Base-by-base conservation (phyloP, 2,329 filamentous ascomycete species). In the Alternaria alternata region DNA sequence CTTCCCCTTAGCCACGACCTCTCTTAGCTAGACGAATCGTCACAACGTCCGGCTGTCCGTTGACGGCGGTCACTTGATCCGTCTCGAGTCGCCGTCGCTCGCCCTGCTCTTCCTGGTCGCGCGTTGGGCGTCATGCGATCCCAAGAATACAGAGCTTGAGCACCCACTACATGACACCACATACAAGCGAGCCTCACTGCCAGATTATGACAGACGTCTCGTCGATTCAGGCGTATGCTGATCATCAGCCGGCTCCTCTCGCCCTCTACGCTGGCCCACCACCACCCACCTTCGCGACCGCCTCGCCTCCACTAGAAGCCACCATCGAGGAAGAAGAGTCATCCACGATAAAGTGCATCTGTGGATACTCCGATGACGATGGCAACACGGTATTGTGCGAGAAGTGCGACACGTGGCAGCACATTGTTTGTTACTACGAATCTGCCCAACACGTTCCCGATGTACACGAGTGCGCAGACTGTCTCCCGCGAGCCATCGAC, bases 291-390 rank as follows among this genome's bases (percentile, higher is more conserved):
- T 74, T 73, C 63, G 63, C 75, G 51, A 78, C 77, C 67, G 75
- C 73, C 73, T 75, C 73, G 34, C 74, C 75, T 62, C 64, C 62
- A 18, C 63, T 75, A n/a, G 75, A 79, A 59, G 70, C 71, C 38
- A 61, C 73, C 68, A 85, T 89, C 59, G 77, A 79, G 73, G 88
- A 89, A 65, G 91, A 94, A 80, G 91, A 94, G 80, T 91, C 91
- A 18, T 96, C 96, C 79, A 96, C 92, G 61, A 97, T 98, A 83
- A 97, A 96, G 85, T 99, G 95, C 86, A 96, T 98, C 72, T 99
- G 95, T 82, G 89, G 89, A 78, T 97, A 91, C 80, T 84, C 88
- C 78, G 93, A 96, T 83, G 95, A 99, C 84, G 95, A 99, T 84
- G 95, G 95, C 80, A 94, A 92, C 80, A 99, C 95, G 61, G 96